A percentile compares a stretch with the other conserved stretches of the same genome.
Evolutionary conservation across 2,329 filamentous ascomycete species (phyloP).

Genomic region (Penicillium psychrosexuale): DNA sequence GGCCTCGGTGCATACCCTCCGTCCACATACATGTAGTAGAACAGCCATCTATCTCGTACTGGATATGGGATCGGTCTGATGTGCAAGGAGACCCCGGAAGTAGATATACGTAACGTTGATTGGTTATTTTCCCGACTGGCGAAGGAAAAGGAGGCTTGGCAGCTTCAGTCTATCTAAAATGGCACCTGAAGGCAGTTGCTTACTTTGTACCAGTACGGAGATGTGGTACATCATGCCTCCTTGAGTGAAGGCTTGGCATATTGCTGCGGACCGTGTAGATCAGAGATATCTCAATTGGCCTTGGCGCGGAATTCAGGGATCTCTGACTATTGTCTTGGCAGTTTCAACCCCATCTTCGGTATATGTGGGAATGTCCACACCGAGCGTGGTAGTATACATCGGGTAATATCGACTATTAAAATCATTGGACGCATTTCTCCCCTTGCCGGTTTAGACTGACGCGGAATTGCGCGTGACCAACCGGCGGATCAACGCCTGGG

Average conservation of each 20-base stretch:
- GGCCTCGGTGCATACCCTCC: not conserved
- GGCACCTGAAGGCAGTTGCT: not conserved
- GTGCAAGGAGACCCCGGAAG: not conserved
- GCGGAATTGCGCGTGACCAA: conserved; percentile 22
- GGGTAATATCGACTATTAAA: not conserved
- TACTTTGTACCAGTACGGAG: not conserved
- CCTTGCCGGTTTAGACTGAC: conserved; percentile 6
- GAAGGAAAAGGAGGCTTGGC: not conserved
- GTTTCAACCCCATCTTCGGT: not conserved
- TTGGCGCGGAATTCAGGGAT: conserved; percentile 18
- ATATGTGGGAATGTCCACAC: no score
- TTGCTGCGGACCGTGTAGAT: conserved; percentile 11
- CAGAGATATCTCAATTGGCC: conserved; percentile 7
- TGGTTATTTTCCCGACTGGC: not conserved
- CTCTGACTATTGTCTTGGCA: conserved; percentile 17
- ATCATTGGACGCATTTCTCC: not conserved
- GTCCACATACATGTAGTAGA: not conserved
- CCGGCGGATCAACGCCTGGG: conserved; percentile 12
- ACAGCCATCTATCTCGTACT: not conserved
- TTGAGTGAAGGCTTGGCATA: conserved; percentile 11
- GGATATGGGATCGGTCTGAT: not conserved
- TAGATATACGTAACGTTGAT: not conserved
- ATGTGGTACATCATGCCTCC: not conserved
- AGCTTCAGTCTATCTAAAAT: not conserved
- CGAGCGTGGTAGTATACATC: not conserved